phyloP scores from a whole-genome alignment of 352 stramenopile species.

The Albugo laibachii region DNA sequence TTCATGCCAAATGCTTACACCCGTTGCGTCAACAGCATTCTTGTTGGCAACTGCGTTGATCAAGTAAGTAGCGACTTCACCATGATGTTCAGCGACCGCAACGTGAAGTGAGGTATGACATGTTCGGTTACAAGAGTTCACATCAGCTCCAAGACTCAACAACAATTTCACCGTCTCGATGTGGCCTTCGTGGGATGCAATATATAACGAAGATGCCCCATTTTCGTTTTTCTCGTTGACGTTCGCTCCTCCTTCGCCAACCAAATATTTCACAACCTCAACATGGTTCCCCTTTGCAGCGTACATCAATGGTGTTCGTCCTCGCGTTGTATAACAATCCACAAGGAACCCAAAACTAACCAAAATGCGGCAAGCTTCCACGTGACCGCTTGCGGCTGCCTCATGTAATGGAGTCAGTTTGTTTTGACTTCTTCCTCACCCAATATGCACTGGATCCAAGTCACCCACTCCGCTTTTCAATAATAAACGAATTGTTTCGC shows the following conservation, averaged over 20 bases:
- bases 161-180: constrained; percentile 25
- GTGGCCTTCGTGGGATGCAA: constrained; percentile 33
- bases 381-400: constrained; percentile 37
- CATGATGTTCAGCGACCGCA: constrained; percentile 32
- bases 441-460: too few species aligned
- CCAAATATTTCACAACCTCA: constrained; percentile 20
- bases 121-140: constrained; percentile 44
- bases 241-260: constrained; percentile 23
- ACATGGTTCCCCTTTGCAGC: constrained; percentile 54
- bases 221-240: constrained; percentile 66
- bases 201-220: constrained; percentile 49
- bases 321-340: constrained; percentile 47
- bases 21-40: constrained; percentile 50
- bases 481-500: too few species aligned
- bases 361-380: constrained; percentile 24
- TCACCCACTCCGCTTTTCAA: too few species aligned
- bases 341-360: constrained; percentile 40
- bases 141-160: constrained; percentile 20
- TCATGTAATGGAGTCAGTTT: constrained; percentile 58
- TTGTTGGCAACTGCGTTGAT: constrained; percentile 27
- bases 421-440: too few species aligned
- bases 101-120: constrained; percentile 41
- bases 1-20: constrained; percentile 65
- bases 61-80: constrained; percentile 23
- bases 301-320: constrained; percentile 55